A percentile compares a stretch with the other conserved stretches of the same genome.
phyloP scores from a whole-genome alignment of 805 yeast species.

The Grigorovia jiainica region DNA sequence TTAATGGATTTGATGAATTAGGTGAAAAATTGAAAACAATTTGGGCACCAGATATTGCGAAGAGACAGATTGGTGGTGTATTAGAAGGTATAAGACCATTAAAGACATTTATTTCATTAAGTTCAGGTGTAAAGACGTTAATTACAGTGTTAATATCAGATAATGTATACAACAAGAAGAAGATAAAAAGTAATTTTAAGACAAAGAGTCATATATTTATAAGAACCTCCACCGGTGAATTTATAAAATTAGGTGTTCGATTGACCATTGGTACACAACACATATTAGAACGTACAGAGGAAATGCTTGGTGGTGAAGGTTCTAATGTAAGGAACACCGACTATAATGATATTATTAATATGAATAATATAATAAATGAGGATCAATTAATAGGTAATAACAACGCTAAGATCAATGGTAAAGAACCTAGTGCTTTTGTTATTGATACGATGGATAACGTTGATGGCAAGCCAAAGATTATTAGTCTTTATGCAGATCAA shows the following conservation, averaged over 20 bases:
- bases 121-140: conserved; percentile 67
- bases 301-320: conserved; percentile 67
- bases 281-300: conserved; percentile 70
- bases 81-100: conserved; percentile 80
- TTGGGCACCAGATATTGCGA: conserved; percentile 84
- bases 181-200: conserved; percentile 46
- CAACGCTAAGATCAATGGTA: conserved; percentile 27
- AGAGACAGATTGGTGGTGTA: conserved; percentile 73
- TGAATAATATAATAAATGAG: conserved; percentile 23
- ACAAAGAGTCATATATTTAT: conserved; percentile 69
- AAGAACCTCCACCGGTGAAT: conserved; percentile 68
- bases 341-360: conserved; percentile 7
- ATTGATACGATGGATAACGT: conserved; percentile 14
- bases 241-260: conserved; percentile 73
- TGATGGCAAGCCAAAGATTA: conserved; percentile 27
- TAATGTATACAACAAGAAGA: not conserved
- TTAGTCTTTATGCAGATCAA: conserved; percentile 78
- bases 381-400: conserved; percentile 29
- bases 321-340: conserved; percentile 18
- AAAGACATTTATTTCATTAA: conserved; percentile 63
- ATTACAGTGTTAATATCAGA: conserved; percentile 56
- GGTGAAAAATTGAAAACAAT: conserved; percentile 46
- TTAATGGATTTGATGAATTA: conserved; percentile 61
- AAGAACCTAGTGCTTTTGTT: conserved; percentile 20
- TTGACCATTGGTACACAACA: conserved; percentile 84